These are phyloP conservation scores for Zanthoxylum bungeanum DNA, from an alignment of 345 rosid species.

Conservation along the genomic window DNA sequence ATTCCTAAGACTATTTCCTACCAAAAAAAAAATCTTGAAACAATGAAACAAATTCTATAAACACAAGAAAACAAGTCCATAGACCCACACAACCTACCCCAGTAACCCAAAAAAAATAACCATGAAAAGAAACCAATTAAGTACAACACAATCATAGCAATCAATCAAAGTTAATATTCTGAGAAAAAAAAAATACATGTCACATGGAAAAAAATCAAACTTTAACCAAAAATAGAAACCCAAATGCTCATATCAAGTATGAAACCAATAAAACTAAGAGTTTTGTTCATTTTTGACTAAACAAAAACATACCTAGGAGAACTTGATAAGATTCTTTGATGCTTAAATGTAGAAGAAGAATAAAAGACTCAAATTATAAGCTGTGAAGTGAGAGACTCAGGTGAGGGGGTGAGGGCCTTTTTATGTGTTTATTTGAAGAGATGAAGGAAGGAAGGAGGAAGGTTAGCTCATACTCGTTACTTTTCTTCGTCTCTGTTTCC, in stretches of 20 bases:
- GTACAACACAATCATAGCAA: background rate
- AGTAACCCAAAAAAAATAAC: background rate
- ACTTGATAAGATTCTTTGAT: background rate
- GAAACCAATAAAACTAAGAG: background rate
- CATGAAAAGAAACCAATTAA: background rate
- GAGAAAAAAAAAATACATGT: background rate
- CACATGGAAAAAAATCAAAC: background rate
- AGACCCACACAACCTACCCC: background rate
- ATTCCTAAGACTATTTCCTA: background rate
- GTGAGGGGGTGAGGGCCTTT: constrained; percentile 20
- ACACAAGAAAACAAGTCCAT: background rate
- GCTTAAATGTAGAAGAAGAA: background rate
- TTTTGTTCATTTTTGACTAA: background rate
- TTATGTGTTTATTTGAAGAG: constrained; percentile 23
- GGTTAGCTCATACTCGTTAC: constrained; percentile 24
- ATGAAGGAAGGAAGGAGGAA: constrained; percentile 73
- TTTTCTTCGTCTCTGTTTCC: constrained; percentile 42
- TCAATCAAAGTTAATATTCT: background rate
- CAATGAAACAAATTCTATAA: background rate
- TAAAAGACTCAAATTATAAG: background rate
- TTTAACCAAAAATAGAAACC: background rate
- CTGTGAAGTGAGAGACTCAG: constrained; percentile 4
- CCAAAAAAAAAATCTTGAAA: background rate
- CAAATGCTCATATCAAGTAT: background rate
- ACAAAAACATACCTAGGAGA: constrained; percentile 21